Evolutionary conservation across 345 rosid genomes (phyloP).

Genomic region (Moricandia moricandioides): DNA sequence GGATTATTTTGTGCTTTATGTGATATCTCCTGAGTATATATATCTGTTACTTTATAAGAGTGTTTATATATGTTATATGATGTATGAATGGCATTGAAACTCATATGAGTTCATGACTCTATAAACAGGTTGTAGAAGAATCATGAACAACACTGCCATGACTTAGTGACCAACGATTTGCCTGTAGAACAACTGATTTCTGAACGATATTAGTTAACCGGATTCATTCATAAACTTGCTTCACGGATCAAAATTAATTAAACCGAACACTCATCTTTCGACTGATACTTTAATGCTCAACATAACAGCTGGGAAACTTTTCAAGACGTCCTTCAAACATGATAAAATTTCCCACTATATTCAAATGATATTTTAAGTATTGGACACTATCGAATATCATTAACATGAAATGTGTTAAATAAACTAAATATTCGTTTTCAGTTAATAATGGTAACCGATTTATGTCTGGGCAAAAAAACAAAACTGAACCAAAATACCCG

Average conservation of each 20-base stretch:
- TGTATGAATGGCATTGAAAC: neutral
- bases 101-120: neutral
- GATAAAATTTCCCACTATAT: neutral
- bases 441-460: neutral
- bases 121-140: neutral
- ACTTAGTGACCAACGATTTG: neutral
- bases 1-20: neutral
- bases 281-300: neutral
- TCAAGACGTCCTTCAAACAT: neutral
- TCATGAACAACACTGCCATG: neutral
- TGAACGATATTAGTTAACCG: neutral
- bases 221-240: neutral
- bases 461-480: too few species aligned
- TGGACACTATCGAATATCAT: neutral
- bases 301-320: neutral
- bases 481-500: too few species aligned
- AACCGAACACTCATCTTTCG: neutral
- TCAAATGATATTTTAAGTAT: neutral
- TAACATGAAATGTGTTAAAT: neutral
- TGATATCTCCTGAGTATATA: neutral
- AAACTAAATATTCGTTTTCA: neutral
- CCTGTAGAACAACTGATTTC: neutral
- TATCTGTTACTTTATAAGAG: neutral
- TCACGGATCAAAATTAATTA: neutral
- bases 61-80: slow-evolving; percentile 4